Evolutionary conservation across 2,329 filamentous ascomycete genomes (phyloP).

Genomic region (Curvularia lunata): DNA sequence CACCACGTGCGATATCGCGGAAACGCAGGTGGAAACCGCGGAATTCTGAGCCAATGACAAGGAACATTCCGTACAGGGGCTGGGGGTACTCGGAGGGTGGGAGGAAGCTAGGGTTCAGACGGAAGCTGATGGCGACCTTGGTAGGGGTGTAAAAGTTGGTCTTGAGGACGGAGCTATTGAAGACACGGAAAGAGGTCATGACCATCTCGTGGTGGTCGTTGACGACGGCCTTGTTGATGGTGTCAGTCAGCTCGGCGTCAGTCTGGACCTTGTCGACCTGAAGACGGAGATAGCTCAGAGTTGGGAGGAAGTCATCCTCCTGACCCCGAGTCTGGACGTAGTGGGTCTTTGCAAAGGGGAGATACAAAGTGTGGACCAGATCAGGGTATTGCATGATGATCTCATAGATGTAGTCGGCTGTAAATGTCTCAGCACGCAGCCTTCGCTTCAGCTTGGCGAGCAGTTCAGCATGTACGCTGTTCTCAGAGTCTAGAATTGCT

Average conservation of each 20-base stretch:
- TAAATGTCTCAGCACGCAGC: conserved; percentile 95
- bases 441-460: conserved; percentile 95
- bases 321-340: conserved; percentile 71
- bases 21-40: conserved; percentile 97
- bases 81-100: conserved; percentile 92
- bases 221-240: conserved; percentile 50
- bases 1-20: conserved; percentile 93
- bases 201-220: conserved; percentile 99
- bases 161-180: conserved; percentile 93
- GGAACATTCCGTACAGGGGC: conserved; percentile 96
- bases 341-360: conserved; percentile 89
- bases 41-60: conserved; percentile 96
- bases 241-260: conserved; percentile 47
- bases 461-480: conserved; percentile 84
- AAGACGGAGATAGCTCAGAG: conserved; percentile 69
- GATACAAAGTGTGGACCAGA: conserved; percentile 84
- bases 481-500: conserved; percentile 78
- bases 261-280: conserved; percentile 66
- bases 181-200: conserved; percentile 93
- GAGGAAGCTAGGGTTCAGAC: conserved; percentile 85
- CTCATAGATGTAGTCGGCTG: conserved; percentile 95
- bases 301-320: conserved; percentile 72
- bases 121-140: conserved; percentile 97
- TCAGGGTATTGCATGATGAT: conserved; percentile 92
- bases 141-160: conserved; percentile 98